A percentile compares a stretch with the other conserved stretches of the same genome.
phyloP scores from a whole-genome alignment of 257 asterid species.

The Knoxia roxburghii region DNA sequence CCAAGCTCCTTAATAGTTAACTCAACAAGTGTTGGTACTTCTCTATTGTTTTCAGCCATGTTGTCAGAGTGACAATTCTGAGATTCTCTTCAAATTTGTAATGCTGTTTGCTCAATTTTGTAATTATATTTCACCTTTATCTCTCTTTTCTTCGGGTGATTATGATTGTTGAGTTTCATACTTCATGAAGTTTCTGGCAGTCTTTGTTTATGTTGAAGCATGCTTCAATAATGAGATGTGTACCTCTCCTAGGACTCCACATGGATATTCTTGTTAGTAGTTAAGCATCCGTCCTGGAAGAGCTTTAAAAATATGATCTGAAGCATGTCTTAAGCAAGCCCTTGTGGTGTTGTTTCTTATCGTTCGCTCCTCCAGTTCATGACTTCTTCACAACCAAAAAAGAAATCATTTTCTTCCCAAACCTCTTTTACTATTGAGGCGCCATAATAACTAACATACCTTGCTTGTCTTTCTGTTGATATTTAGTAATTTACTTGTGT shows the following conservation, averaged over 20 bases:
- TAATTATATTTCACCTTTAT: not conserved
- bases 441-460: not conserved
- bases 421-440: not conserved
- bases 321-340: not conserved
- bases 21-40: too few relatives aligned
- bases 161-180: not conserved
- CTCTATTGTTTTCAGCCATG: not conserved
- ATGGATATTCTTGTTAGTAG: too few relatives aligned
- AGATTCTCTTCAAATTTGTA: not conserved
- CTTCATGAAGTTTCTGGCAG: not conserved
- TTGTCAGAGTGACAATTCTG: not conserved
- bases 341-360: not conserved
- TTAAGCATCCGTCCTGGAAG: not conserved
- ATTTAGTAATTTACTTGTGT: conserved; percentile 18
- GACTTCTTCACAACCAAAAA: not conserved
- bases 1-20: too few relatives aligned
- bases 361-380: not conserved
- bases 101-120: not conserved
- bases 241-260: too few relatives aligned
- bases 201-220: not conserved
- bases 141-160: not conserved
- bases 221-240: not conserved
- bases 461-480: not conserved
- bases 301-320: not conserved
- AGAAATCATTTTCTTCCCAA: not conserved